These are phyloP conservation scores for Candida qinlingensis DNA, from an alignment of 805 yeast species.

Conservation along the genomic window DNA sequence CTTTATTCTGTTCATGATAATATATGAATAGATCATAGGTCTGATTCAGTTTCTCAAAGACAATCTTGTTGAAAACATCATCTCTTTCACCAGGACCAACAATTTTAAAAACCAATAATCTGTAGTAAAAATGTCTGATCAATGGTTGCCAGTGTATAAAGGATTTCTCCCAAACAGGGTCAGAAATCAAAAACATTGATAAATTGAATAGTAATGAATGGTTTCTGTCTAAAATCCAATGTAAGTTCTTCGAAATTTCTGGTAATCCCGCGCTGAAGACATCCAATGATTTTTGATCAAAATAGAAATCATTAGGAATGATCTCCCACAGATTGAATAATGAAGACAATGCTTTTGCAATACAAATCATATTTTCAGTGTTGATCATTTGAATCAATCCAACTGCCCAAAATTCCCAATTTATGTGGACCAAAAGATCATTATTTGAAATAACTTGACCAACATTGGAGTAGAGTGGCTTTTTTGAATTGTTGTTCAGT, in stretches of 20 bases:
- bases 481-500: conserved; percentile 4
- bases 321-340: conserved; percentile 72
- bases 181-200: conserved; percentile 48
- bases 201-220: conserved; percentile 45
- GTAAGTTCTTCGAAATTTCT: not conserved
- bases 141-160: conserved; percentile 80
- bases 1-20: not conserved
- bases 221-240: conserved; percentile 37
- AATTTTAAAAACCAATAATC: conserved; percentile 66
- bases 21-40: conserved; percentile 4
- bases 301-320: conserved; percentile 39
- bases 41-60: conserved; percentile 4
- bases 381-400: conserved; percentile 54
- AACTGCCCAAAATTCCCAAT: conserved; percentile 77
- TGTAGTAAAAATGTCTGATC: conserved; percentile 61
- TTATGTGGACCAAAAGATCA: conserved; percentile 16
- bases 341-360: conserved; percentile 58
- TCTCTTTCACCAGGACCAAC: conserved; percentile 5
- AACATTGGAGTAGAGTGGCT: not conserved
- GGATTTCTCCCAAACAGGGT: conserved; percentile 45
- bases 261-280: not conserved
- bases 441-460: not conserved
- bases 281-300: not conserved
- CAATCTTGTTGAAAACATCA: conserved; percentile 1
- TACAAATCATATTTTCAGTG: conserved; percentile 56